Evolutionary conservation across 2,329 filamentous ascomycete species (phyloP).

Genomic region (Exophiala alcalophila): DNA sequence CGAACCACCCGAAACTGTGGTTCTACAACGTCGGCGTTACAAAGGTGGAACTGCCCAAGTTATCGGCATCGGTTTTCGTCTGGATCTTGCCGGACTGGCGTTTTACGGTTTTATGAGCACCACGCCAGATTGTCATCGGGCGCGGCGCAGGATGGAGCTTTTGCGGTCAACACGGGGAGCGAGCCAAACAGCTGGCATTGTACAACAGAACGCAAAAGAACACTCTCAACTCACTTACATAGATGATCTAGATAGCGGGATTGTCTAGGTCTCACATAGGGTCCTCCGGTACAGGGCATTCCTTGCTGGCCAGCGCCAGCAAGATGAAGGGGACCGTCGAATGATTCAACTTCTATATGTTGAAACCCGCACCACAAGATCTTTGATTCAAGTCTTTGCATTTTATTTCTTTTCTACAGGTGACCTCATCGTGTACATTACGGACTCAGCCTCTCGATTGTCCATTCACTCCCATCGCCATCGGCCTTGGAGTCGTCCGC

Average conservation of each 20-base stretch:
- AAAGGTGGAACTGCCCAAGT: too few relatives aligned
- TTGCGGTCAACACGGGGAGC: conserved; percentile 6
- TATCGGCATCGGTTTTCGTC: conserved; percentile 2
- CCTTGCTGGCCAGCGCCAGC: conserved; percentile 17
- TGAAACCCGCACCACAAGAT: conserved; percentile 5
- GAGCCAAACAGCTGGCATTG: conserved; percentile 14
- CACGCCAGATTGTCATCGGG: conserved; percentile 1
- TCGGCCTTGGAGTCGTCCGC: conserved; percentile 31
- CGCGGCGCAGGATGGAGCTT: conserved; percentile 15
- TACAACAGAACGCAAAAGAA: conserved; percentile 26
- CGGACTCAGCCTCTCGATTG: conserved; percentile 30
- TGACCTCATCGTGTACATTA: conserved; percentile 11
- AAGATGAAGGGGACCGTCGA: conserved; percentile 14
- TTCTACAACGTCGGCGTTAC: conserved; percentile 16
- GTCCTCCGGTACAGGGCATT: conserved; percentile 14
- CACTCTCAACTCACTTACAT: conserved; percentile 27
- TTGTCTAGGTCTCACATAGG: conserved; percentile 14
- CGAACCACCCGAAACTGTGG: conserved; percentile 8
- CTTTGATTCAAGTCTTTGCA: too few relatives aligned
- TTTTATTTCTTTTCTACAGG: too few relatives aligned
- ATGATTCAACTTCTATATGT: conserved; percentile 24
- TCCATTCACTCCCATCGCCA: conserved; percentile 24
- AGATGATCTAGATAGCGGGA: conserved; percentile 17
- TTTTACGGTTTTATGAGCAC: not conserved
- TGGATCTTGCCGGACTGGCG: conserved; percentile 5